Conservation (phyloP, 2,329 filamentous ascomycete species). For the Diaporthe sp. region DNA sequence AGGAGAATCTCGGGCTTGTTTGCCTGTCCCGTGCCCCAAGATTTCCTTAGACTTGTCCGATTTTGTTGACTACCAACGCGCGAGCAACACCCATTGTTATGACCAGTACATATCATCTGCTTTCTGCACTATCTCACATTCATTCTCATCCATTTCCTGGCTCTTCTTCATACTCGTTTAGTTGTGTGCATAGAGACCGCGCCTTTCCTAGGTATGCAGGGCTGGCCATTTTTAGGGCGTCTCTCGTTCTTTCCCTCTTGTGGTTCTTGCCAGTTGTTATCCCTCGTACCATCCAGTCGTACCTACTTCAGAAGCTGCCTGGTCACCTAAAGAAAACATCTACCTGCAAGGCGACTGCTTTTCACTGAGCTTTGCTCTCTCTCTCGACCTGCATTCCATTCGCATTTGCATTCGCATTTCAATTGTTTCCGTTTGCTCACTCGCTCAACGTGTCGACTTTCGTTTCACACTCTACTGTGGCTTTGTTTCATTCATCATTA, state of each 20-base stretch:
- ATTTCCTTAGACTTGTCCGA: neutral
- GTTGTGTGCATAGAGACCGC: neutral
- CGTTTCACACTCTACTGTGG: neutral
- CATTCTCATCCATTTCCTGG: neutral
- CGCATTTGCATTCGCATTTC: neutral
- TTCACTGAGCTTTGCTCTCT: neutral
- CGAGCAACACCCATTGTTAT: neutral
- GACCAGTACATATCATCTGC: neutral
- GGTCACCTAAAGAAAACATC: neutral
- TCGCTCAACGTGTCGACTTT: neutral
- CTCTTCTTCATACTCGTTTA: neutral
- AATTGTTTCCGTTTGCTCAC: neutral
- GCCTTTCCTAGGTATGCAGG: neutral
- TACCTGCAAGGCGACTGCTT: neutral
- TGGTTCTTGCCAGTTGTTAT: neutral
- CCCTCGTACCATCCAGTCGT: neutral
- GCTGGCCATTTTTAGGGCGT: neutral
- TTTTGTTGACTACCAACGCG: neutral
- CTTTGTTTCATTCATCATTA: neutral
- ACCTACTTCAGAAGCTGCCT: conserved; percentile 1
- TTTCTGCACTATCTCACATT: neutral
- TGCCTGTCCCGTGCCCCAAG: neutral
- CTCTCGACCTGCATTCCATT: neutral
- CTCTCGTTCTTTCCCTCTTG: neutral
- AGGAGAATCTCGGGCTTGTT: neutral